Conservation (phyloP, 371 early-diverging fungal genomes). For the Saksenaea vasiformis region DNA sequence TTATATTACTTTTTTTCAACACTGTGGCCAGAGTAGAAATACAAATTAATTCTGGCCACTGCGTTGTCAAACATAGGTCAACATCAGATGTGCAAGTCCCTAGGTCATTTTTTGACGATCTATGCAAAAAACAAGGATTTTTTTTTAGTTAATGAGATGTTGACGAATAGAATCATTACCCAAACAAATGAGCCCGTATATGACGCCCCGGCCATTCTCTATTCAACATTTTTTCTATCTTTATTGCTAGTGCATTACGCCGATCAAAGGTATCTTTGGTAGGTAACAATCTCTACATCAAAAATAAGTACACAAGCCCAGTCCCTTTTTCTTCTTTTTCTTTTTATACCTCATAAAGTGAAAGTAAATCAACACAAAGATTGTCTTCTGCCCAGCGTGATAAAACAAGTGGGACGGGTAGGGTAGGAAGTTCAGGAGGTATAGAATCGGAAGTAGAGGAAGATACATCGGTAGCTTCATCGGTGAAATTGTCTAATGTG, state of each 20-base stretch:
- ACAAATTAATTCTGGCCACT: slow-evolving; percentile 48
- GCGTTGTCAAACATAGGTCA: slow-evolving; percentile 62
- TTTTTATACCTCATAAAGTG: slow-evolving; percentile 30
- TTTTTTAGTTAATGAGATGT: neutral
- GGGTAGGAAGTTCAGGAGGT: slow-evolving; percentile 2
- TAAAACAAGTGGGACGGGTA: neutral
- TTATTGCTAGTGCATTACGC: slow-evolving; percentile 51
- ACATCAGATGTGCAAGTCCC: slow-evolving; percentile 60
- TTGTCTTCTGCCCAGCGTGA: slow-evolving; percentile 8
- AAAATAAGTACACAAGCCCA: neutral
- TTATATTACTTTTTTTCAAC: slow-evolving; percentile 34
- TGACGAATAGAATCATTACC: slow-evolving; percentile 29
- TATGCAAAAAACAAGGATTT: slow-evolving; percentile 15
- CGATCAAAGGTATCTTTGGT: slow-evolving; percentile 58
- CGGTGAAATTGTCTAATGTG: neutral
- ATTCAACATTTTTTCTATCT: slow-evolving; percentile 56
- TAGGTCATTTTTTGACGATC: slow-evolving; percentile 61
- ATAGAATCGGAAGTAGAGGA: neutral
- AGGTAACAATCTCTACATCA: slow-evolving; percentile 47
- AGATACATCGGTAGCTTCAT: neutral
- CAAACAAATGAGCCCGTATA: slow-evolving; percentile 65
- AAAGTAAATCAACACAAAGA: slow-evolving; percentile 24
- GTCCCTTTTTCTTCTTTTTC: neutral
- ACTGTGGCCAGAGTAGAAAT: slow-evolving; percentile 45
- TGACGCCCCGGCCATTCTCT: slow-evolving; percentile 61